These are phyloP conservation scores for Hyaloscypha hepaticicola DNA, from an alignment of 495 filamentous ascomycete species.

Conservation along the genomic window DNA sequence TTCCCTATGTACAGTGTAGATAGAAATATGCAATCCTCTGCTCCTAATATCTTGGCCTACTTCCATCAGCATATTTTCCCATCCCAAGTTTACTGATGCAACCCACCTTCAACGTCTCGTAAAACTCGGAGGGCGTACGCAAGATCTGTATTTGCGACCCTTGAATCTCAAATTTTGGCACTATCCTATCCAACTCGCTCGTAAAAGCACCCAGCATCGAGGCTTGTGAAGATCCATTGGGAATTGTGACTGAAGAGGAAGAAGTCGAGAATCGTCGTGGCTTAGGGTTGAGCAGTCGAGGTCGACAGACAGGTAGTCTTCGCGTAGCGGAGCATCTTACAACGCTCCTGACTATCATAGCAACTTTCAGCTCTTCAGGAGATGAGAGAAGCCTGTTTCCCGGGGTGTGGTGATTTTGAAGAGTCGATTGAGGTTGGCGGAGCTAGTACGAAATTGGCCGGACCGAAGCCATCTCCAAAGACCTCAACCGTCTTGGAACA, in stretches of 20 bases:
- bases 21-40: conserved; percentile 78
- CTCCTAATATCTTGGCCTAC: conserved; percentile 76
- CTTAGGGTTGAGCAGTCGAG: conserved; percentile 18
- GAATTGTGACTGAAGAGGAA: conserved; percentile 36
- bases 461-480: conserved; percentile 19
- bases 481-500: conserved; percentile 20
- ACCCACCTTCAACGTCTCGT: conserved; percentile 78
- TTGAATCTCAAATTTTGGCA: conserved; percentile 82
- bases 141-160: conserved; percentile 81
- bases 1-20: conserved; percentile 96
- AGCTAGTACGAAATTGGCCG: conserved; percentile 23
- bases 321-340: conserved; percentile 28
- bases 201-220: conserved; percentile 66
- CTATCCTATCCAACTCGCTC: conserved; percentile 81
- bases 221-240: conserved; percentile 34
- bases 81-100: neutral
- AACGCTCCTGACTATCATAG: conserved; percentile 30
- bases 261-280: conserved; percentile 34
- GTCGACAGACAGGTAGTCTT: conserved; percentile 26
- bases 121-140: conserved; percentile 79
- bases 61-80: conserved; percentile 24
- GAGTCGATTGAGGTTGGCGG: neutral
- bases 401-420: conserved; percentile 7
- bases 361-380: conserved; percentile 9
- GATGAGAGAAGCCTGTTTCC: neutral